A percentile compares a stretch with the other conserved stretches of the same genome.
Conservation (phyloP, 768 basidiomycete species). For the Tulasnella sp. region DNA sequence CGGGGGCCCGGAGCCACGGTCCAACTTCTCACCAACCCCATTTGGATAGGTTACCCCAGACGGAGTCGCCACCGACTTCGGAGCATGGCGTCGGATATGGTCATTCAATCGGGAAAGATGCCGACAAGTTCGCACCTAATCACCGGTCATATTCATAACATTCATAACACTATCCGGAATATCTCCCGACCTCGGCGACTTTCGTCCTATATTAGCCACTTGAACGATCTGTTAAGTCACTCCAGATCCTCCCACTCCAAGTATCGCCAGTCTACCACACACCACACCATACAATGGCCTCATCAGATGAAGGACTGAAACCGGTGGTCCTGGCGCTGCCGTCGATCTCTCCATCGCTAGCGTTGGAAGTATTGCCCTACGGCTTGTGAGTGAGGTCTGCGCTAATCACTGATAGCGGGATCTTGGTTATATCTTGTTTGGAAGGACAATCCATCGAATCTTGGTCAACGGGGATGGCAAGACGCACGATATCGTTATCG, state of each 20-base stretch:
- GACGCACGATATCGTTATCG: constrained; percentile 70
- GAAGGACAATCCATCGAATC: constrained; percentile 58
- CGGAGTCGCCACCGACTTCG: too few relatives aligned
- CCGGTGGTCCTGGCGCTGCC: constrained; percentile 41
- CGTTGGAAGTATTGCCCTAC: constrained; percentile 40
- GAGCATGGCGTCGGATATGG: too few relatives aligned
- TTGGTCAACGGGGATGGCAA: constrained; percentile 56
- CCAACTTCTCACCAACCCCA: too few relatives aligned
- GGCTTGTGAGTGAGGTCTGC: constrained; percentile 10
- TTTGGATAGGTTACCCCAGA: too few relatives aligned
- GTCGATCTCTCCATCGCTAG: constrained; percentile 44
- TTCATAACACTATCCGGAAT: neutral
- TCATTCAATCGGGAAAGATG: too few relatives aligned
- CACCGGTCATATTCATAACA: neutral
- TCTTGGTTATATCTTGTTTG: constrained; percentile 43
- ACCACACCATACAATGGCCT: too few relatives aligned
- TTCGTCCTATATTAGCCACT: too few relatives aligned
- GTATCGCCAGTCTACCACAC: too few relatives aligned
- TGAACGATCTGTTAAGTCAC: too few relatives aligned
- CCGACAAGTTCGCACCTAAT: too few relatives aligned
- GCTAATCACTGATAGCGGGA: constrained; percentile 12
- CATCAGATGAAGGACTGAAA: neutral
- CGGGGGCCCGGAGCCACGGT: too few relatives aligned
- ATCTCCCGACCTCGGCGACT: neutral
- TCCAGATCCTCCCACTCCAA: too few relatives aligned